phyloP scores from a whole-genome alignment of 345 rosid genomes.

The Noccaea caerulescens region DNA sequence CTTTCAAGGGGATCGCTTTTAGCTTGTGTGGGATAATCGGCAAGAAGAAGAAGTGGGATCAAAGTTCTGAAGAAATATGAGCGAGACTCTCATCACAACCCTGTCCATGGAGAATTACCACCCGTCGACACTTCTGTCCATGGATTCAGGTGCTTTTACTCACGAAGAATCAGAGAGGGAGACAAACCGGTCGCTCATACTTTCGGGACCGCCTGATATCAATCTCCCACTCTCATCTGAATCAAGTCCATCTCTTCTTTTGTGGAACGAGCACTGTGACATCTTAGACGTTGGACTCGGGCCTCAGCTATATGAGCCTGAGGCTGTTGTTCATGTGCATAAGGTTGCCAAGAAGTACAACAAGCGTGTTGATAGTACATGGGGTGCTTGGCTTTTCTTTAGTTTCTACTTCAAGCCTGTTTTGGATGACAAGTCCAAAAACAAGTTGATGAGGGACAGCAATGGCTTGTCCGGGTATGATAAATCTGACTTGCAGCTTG shows the following conservation, averaged over 20 bases:
- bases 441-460: constrained; percentile 56
- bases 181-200: constrained; percentile 54
- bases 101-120: constrained; percentile 74
- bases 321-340: constrained; percentile 56
- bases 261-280: constrained; percentile 70
- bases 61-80: constrained; percentile 46
- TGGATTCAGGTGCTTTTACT: constrained; percentile 66
- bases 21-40: constrained; percentile 17
- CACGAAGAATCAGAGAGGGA: constrained; percentile 71
- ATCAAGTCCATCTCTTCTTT: constrained; percentile 55
- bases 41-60: constrained; percentile 3
- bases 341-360: constrained; percentile 64
- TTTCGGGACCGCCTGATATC: constrained; percentile 70
- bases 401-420: constrained; percentile 78
- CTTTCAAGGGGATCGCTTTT: constrained; percentile 3
- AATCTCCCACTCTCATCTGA: constrained; percentile 72
- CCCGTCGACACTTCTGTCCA: constrained; percentile 71
- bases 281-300: constrained; percentile 65
- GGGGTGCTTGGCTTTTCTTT: constrained; percentile 90
- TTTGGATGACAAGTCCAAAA: constrained; percentile 68
- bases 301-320: constrained; percentile 64
- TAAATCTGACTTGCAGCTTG: constrained; percentile 72
- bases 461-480: constrained; percentile 72
- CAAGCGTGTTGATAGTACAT: constrained; percentile 67
- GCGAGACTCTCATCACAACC: constrained; percentile 61